These are phyloP conservation scores for Cordyceps cicadae DNA, from an alignment of 2,329 filamentous ascomycete genomes.

Conservation along the genomic window DNA sequence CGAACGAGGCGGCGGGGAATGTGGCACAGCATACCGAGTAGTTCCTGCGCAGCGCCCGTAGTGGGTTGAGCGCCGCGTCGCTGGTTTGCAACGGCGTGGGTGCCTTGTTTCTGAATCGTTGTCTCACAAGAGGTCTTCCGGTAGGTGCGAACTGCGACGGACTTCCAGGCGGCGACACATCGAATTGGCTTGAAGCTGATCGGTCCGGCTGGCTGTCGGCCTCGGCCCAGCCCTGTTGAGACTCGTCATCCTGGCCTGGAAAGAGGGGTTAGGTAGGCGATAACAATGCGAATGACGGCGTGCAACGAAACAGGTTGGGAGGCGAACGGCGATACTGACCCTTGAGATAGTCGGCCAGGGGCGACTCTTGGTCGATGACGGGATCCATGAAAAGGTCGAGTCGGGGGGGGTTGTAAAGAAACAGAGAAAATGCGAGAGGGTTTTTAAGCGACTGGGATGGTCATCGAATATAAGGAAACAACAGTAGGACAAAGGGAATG, in stretches of 20 bases:
- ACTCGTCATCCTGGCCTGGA: constrained; percentile 38
- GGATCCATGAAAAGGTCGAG: constrained; percentile 60
- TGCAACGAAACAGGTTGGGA: neutral
- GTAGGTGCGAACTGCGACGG: constrained; percentile 48
- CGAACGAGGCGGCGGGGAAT: neutral
- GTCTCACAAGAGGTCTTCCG: constrained; percentile 45
- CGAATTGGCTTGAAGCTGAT: constrained; percentile 25
- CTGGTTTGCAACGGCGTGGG: constrained; percentile 32
- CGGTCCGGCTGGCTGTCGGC: constrained; percentile 28
- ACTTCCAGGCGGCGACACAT: constrained; percentile 39
- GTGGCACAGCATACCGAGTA: constrained; percentile 39
- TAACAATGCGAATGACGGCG: neutral
- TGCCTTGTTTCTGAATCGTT: constrained; percentile 43
- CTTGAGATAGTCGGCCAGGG: constrained; percentile 82
- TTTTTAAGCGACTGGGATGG: neutral
- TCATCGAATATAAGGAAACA: neutral
- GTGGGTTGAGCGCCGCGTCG: constrained; percentile 28
- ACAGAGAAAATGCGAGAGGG: neutral
- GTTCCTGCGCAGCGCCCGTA: constrained; percentile 39
- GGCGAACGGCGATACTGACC: constrained; percentile 43
- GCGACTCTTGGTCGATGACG: constrained; percentile 77
- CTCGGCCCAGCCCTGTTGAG: constrained; percentile 38
- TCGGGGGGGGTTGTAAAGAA: neutral
- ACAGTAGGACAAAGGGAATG: constrained; percentile 2
- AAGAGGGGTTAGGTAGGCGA: constrained; percentile 11